phyloP scores from a whole-genome alignment of 1,284 basidiomycete species.

The Apiotrichum porosum region DNA sequence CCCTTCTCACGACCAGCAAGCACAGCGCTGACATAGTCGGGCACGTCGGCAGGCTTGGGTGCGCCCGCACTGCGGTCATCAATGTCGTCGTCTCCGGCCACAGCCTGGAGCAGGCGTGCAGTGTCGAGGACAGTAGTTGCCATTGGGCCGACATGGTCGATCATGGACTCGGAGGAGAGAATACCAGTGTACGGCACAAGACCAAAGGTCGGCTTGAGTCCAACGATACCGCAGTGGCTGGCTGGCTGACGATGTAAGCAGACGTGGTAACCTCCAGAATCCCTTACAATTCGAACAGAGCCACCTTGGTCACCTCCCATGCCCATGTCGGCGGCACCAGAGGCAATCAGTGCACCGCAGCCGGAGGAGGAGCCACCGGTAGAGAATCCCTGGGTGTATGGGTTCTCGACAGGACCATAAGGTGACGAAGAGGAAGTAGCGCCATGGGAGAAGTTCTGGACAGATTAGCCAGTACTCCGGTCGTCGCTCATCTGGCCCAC shows the following conservation, averaged over 20 bases:
- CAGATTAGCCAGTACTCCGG: too few relatives aligned
- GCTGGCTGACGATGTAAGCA: constrained; percentile 42
- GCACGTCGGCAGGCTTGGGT: constrained; percentile 44
- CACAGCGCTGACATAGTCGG: constrained; percentile 38
- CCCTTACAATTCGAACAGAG: constrained; percentile 48
- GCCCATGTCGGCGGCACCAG: constrained; percentile 48
- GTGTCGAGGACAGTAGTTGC: constrained; percentile 46
- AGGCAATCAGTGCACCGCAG: constrained; percentile 48
- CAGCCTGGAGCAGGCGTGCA: constrained; percentile 48
- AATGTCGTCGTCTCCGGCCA: constrained; percentile 51
- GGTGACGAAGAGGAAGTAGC: too few relatives aligned
- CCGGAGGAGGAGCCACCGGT: constrained; percentile 50
- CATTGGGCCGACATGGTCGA: constrained; percentile 43
- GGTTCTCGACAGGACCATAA: constrained; percentile 51
- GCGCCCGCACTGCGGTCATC: constrained; percentile 50
- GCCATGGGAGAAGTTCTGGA: too few relatives aligned
- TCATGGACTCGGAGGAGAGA: constrained; percentile 41
- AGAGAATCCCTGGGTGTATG: constrained; percentile 49
- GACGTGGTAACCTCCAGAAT: too few relatives aligned
- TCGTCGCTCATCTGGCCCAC: too few relatives aligned
- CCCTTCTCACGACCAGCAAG: too few relatives aligned
- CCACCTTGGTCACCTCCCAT: constrained; percentile 54
- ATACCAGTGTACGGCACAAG: constrained; percentile 52
- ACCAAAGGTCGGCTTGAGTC: constrained; percentile 52
- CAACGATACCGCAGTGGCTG: constrained; percentile 50